These are phyloP conservation scores for Microdochium bolleyi DNA, from an alignment of 2,329 filamentous ascomycete species.

Conservation along the genomic window DNA sequence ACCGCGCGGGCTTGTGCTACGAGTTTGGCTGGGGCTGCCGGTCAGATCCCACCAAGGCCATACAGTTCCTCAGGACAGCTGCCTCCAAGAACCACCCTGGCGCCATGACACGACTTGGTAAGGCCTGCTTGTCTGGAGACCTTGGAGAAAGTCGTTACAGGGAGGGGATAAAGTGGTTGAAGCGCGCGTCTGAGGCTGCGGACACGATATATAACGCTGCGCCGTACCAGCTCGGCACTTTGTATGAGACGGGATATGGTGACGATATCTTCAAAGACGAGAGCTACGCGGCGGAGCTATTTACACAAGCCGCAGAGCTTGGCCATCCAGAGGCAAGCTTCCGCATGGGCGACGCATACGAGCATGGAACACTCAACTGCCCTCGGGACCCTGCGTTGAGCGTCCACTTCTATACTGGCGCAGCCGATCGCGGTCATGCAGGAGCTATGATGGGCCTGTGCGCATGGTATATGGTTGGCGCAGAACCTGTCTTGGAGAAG, in stretches of 20 bases:
- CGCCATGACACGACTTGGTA: conserved; percentile 85
- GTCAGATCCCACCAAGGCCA: conserved; percentile 82
- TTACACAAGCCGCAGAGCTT: conserved; percentile 88
- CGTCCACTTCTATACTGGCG: conserved; percentile 94
- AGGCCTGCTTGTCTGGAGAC: conserved; percentile 83
- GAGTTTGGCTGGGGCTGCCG: conserved; percentile 97
- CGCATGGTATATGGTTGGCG: conserved; percentile 97
- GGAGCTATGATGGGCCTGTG: conserved; percentile 97
- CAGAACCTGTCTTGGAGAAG: conserved; percentile 84
- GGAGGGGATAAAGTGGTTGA: conserved; percentile 94
- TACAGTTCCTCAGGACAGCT: conserved; percentile 84
- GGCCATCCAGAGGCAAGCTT: conserved; percentile 82
- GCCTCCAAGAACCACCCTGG: conserved; percentile 93
- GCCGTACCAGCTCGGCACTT: conserved; percentile 78
- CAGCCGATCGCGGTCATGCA: conserved; percentile 76
- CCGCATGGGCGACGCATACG: conserved; percentile 92
- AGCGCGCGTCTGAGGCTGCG: conserved; percentile 81
- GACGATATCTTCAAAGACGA: conserved; percentile 91
- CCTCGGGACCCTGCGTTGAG: conserved; percentile 87
- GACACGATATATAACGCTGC: conserved; percentile 88
- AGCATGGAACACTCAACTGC: conserved; percentile 81
- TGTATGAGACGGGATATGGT: conserved; percentile 91
- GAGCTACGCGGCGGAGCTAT: conserved; percentile 83
- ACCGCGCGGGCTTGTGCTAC: conserved; percentile 88
- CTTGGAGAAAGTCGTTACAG: conserved; percentile 81